Percentiles rank a stretch among this genome's conserved stretches.
Conservation (phyloP, 768 basidiomycete species). For the Cystobasidium onofrii region DNA sequence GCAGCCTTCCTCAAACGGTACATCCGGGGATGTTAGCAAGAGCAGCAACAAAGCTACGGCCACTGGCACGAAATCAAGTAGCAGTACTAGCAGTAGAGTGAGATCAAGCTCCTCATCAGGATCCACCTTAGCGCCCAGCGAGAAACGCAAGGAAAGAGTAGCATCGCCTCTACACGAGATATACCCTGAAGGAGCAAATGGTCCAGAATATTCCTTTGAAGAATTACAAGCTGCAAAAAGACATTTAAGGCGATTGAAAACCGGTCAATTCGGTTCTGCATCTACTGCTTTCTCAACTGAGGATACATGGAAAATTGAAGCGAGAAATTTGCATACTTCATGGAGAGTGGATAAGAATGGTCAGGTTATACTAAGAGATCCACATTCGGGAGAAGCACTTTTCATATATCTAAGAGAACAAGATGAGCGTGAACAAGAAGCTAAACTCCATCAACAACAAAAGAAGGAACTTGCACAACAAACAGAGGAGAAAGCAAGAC, state of each 20-base stretch:
- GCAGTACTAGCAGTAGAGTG: background rate
- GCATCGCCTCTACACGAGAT: conserved; percentile 48
- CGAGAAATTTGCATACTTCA: background rate
- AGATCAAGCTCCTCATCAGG: conserved; percentile 13
- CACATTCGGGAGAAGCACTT: conserved; percentile 3
- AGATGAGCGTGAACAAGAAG: conserved; percentile 24
- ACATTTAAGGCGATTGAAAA: background rate
- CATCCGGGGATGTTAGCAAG: background rate
- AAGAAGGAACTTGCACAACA: background rate
- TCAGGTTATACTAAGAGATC: conserved; percentile 28
- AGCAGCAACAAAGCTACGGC: background rate
- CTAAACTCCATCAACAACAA: background rate
- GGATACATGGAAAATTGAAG: background rate
- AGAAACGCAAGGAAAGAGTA: conserved; percentile 32
- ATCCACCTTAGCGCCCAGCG: background rate
- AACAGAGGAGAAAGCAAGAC: background rate
- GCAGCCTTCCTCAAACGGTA: background rate
- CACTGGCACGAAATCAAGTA: conserved; percentile 1
- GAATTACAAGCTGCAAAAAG: conserved; percentile 54
- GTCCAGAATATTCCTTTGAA: conserved; percentile 59
- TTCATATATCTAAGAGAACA: conserved; percentile 15
- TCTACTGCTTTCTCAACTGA: background rate
- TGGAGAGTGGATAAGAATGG: background rate
- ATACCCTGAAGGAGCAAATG: conserved; percentile 56
- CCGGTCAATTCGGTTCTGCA: background rate